phyloP scores from a whole-genome alignment of 2,329 filamentous ascomycete genomes.

The Chrysoporthe cubensis region DNA sequence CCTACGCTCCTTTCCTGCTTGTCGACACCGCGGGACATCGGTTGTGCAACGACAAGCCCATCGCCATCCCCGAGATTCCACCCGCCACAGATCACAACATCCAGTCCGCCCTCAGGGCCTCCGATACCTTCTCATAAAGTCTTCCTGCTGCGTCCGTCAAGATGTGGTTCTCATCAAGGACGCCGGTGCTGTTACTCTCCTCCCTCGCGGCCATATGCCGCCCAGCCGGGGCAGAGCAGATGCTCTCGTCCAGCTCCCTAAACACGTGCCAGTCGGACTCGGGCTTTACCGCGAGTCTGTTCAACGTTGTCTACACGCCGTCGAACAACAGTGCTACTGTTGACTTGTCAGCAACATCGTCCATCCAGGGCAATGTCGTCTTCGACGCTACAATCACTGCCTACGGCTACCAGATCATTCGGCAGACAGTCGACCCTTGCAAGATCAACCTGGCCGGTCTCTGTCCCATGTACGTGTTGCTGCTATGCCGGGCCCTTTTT shows the following conservation, averaged over 20 bases:
- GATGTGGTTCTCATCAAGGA: constrained; percentile 53
- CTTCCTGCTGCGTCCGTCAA: constrained; percentile 32
- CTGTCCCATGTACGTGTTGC: constrained; percentile 73
- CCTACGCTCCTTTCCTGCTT: constrained; percentile 7
- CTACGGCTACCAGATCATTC: constrained; percentile 78
- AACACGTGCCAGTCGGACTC: constrained; percentile 84
- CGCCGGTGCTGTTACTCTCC: constrained; percentile 51
- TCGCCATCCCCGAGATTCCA: constrained; percentile 1
- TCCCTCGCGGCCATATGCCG: constrained; percentile 49
- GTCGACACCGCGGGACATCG: constrained; percentile 21
- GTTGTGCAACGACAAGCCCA: constrained; percentile 22
- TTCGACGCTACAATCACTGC: constrained; percentile 78
- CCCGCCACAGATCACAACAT: constrained; percentile 15
- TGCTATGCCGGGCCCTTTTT: neutral
- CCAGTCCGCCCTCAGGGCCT: constrained; percentile 18
- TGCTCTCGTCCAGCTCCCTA: constrained; percentile 82
- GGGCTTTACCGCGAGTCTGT: constrained; percentile 83
- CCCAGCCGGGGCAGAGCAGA: constrained; percentile 60
- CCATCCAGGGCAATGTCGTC: constrained; percentile 79
- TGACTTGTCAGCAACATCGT: constrained; percentile 78
- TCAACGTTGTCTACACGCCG: constrained; percentile 82
- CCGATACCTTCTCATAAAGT: constrained; percentile 7
- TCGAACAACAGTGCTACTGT: constrained; percentile 73
- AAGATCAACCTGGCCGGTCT: constrained; percentile 70
- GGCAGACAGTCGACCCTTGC: constrained; percentile 76